These are phyloP conservation scores for Pyrenochaeta sp. DNA, from an alignment of 2,329 filamentous ascomycete species.

Conservation along the genomic window DNA sequence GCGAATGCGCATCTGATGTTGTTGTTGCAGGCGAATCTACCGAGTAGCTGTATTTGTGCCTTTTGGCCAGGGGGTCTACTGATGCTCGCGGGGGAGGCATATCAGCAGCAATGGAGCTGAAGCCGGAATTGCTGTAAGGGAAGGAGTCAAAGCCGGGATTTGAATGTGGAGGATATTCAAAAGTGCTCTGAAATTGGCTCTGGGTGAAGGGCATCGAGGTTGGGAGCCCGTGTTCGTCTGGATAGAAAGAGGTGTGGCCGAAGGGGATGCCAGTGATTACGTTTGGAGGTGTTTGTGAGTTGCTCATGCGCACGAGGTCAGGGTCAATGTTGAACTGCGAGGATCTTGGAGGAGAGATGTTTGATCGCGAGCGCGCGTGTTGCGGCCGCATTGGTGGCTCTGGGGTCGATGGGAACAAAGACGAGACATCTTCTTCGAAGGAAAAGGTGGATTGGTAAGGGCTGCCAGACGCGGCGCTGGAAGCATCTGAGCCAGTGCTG, in stretches of 20 bases:
- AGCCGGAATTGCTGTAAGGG: constrained; percentile 19
- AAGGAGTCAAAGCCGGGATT: constrained; percentile 22
- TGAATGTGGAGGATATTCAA: constrained; percentile 34
- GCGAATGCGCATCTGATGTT: constrained; percentile 46
- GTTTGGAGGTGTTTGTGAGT: constrained; percentile 21
- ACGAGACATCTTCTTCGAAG: constrained; percentile 33
- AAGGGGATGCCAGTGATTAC: constrained; percentile 14
- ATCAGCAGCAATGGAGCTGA: constrained; percentile 22
- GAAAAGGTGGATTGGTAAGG: constrained; percentile 39
- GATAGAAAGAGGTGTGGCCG: constrained; percentile 23
- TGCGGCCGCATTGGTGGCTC: constrained; percentile 21
- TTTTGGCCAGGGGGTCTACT: constrained; percentile 24
- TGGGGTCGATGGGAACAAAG: constrained; percentile 28
- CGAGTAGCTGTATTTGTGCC: constrained; percentile 35
- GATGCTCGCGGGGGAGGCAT: constrained; percentile 38
- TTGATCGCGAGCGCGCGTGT: constrained; percentile 35
- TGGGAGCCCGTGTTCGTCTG: constrained; percentile 8
- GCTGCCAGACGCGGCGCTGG: constrained; percentile 33
- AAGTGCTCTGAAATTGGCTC: constrained; percentile 24
- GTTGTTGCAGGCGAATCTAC: constrained; percentile 32
- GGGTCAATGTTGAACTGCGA: constrained; percentile 36
- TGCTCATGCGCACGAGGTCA: constrained; percentile 27
- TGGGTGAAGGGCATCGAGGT: constrained; percentile 19
- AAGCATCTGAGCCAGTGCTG: constrained; percentile 29
- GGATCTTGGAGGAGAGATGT: constrained; percentile 27